Evolutionary conservation across 75 land plant genomes (phyloP).

Genomic region (Larix kaempferi): DNA sequence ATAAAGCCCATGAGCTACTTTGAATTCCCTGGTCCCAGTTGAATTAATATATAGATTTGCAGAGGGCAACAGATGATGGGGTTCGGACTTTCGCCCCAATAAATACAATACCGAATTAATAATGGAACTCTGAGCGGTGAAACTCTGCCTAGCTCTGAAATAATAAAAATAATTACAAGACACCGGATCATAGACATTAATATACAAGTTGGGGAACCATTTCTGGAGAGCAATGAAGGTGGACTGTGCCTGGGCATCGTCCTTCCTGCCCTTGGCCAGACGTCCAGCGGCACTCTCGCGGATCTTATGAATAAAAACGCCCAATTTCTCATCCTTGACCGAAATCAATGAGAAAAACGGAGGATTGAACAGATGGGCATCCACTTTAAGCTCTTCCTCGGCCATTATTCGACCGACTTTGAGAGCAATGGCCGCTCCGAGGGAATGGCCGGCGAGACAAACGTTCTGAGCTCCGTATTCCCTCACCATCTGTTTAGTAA

Average conservation of each 20-base stretch:
- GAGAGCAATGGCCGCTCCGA: conserved; percentile 76
- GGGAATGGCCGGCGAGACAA: conserved; percentile 59
- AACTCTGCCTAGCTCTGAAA: conserved; percentile 11
- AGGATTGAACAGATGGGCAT: conserved; percentile 76
- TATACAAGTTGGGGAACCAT: conserved; percentile 66
- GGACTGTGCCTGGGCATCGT: neutral
- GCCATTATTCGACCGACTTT: conserved; percentile 58
- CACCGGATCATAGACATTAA: conserved; percentile 68
- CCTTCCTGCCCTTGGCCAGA: neutral
- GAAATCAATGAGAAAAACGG: conserved; percentile 37
- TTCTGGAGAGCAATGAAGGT: conserved; percentile 17
- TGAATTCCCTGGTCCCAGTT: conserved; percentile 50
- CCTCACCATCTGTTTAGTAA: conserved; percentile 26
- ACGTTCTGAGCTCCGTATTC: conserved; percentile 54
- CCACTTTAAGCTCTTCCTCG: conserved; percentile 49
- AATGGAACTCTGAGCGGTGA: neutral
- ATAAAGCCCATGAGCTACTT: conserved; percentile 61
- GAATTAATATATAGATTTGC: conserved; percentile 54
- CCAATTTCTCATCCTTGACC: neutral
- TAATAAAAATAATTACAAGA: conserved; percentile 52
- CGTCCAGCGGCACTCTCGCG: conserved; percentile 5
- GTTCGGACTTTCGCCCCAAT: neutral
- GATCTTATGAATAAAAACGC: conserved; percentile 26
- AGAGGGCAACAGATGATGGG: conserved; percentile 11
- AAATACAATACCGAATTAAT: conserved; percentile 11